Conservation (phyloP, 805 yeast species). For the Tetrapisispora fleetii region DNA sequence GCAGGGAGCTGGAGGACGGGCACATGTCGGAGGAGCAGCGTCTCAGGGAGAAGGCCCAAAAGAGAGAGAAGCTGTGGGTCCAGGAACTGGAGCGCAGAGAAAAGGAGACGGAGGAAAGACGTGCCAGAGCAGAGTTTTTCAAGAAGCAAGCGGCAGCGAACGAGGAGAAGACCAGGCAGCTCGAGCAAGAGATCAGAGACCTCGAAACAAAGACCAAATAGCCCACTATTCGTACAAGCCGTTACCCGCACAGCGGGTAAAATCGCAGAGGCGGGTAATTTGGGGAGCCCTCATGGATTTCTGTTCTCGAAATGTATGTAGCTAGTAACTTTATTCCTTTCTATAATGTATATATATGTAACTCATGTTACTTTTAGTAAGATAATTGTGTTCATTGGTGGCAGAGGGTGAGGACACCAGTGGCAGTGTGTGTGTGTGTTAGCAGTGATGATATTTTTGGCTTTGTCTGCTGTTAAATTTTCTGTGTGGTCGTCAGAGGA, state of each 20-base stretch:
- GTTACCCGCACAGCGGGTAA: no score
- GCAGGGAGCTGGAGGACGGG: constrained; percentile 16
- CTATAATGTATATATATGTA: not conserved
- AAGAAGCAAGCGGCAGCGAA: constrained; percentile 35
- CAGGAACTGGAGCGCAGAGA: constrained; percentile 86
- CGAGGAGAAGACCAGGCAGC: constrained; percentile 20
- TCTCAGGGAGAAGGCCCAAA: constrained; percentile 67
- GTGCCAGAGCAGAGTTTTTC: constrained; percentile 55
- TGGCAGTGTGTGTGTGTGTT: not conserved
- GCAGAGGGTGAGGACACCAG: no score
- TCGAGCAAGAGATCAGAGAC: constrained; percentile 22
- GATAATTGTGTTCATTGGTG: not conserved
- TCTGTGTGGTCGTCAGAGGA: constrained; percentile 16
- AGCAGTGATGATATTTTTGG: not conserved
- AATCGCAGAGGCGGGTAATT: no score
- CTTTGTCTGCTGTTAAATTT: constrained; percentile 12
- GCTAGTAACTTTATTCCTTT: not conserved
- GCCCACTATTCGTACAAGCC: no score
- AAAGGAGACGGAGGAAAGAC: constrained; percentile 55
- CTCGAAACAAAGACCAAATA: constrained; percentile 13
- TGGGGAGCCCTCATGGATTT: no score
- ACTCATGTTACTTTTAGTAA: not conserved
- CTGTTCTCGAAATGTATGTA: no score
- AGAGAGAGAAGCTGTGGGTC: constrained; percentile 81
- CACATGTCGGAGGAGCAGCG: constrained; percentile 46